phyloP scores from a whole-genome alignment of 129 eudicot genomes.

The Chrysanthemum lavandulifolium region DNA sequence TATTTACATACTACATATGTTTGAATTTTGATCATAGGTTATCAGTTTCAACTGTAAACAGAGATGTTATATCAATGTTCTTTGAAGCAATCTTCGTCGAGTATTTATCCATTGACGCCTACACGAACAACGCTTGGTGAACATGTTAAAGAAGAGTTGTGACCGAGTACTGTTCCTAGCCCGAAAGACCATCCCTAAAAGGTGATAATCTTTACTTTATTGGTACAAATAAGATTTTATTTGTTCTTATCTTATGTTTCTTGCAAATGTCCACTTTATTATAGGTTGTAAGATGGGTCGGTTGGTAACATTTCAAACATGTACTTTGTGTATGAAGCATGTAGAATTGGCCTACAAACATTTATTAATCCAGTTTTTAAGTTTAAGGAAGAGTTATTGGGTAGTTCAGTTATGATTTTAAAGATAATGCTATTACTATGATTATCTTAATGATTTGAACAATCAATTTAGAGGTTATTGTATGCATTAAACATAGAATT shows the following conservation, averaged over 20 bases:
- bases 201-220: conserved; percentile 29
- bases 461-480: too few species aligned
- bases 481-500: too few species aligned
- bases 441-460: too few species aligned
- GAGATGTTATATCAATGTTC: conserved; percentile 21
- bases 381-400: neutral
- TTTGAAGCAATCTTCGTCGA: conserved; percentile 37
- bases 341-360: too few species aligned
- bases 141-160: conserved; percentile 53
- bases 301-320: too few species aligned
- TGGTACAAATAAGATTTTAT: neutral
- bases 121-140: conserved; percentile 41
- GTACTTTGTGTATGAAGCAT: too few species aligned
- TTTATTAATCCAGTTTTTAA: too few species aligned
- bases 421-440: too few species aligned
- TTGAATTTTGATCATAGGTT: too few species aligned
- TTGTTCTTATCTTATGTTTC: neutral
- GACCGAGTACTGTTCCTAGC: conserved; percentile 45
- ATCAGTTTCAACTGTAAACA: too few species aligned
- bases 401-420: neutral
- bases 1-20: too few species aligned
- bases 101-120: conserved; percentile 53
- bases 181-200: conserved; percentile 56
- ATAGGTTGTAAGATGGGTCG: too few species aligned
- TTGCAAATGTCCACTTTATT: neutral